phyloP scores from a whole-genome alignment of 1,284 basidiomycete species.

The Pseudozyma thailandica region DNA sequence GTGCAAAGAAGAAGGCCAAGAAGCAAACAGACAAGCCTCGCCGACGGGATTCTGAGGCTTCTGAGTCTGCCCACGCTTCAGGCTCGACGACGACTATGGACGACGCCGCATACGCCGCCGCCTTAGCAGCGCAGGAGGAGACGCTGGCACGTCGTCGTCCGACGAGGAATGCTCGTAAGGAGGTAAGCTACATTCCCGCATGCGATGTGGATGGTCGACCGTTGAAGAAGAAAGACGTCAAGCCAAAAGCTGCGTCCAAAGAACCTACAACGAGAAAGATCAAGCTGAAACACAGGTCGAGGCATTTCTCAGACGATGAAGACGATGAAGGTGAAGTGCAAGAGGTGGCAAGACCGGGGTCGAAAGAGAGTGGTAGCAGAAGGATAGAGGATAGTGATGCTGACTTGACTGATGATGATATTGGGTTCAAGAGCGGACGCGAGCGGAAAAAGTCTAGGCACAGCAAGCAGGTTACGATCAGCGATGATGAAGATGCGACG shows the following conservation, averaged over 20 bases:
- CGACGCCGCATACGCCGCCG: slow-evolving; percentile 42
- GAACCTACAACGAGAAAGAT: slow-evolving; percentile 3
- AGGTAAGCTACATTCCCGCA: slow-evolving; percentile 33
- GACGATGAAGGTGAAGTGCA: slow-evolving; percentile 10
- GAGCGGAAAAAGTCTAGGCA: slow-evolving; percentile 20
- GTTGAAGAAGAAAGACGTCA: slow-evolving; percentile 14
- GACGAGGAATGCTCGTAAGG: slow-evolving; percentile 19
- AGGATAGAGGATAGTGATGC: slow-evolving; percentile 8
- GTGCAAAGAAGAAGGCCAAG: slow-evolving; percentile 13
- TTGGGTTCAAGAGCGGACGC: slow-evolving; percentile 17
- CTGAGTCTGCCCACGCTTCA: slow-evolving; percentile 1
- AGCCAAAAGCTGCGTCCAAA: slow-evolving; percentile 9
- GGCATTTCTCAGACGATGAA: slow-evolving; percentile 28
- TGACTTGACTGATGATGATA: slow-evolving; percentile 32
- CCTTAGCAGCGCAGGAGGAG: slow-evolving; percentile 34
- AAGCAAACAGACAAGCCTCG: slow-evolving; percentile 10
- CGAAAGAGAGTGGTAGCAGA: slow-evolving; percentile 1
- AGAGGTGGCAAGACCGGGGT: neutral
- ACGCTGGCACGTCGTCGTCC: slow-evolving; percentile 27
- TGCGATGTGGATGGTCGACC: slow-evolving; percentile 42
- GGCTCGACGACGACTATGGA: slow-evolving; percentile 3
- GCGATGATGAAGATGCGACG: slow-evolving; percentile 5
- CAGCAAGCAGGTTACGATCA: slow-evolving; percentile 8
- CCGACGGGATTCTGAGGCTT: slow-evolving; percentile 17
- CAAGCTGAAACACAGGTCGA: slow-evolving; percentile 18